These are phyloP conservation scores for Coemansia nantahalensis DNA, from an alignment of 192 early-diverging fungal species.

Conservation along the genomic window DNA sequence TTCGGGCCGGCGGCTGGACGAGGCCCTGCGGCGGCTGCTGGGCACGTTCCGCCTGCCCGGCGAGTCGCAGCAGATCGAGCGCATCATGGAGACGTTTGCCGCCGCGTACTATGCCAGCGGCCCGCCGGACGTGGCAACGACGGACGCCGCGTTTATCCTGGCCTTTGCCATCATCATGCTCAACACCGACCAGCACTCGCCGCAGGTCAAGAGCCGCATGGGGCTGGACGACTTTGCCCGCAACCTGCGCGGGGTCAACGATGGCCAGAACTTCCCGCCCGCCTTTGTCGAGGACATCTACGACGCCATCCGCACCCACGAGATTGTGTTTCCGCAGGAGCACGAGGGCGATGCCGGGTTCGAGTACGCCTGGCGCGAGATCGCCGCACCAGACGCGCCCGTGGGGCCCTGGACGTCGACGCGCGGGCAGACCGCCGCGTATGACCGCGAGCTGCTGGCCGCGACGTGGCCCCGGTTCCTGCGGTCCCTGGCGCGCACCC, in stretches of 20 bases:
- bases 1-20: slow-evolving; percentile 82
- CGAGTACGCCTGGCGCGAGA: slow-evolving; percentile 88
- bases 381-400: slow-evolving; percentile 54
- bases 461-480: slow-evolving; percentile 72
- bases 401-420: slow-evolving; percentile 59
- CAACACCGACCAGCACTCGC: slow-evolving; percentile 98
- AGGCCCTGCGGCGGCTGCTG: slow-evolving; percentile 87
- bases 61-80: slow-evolving; percentile 96
- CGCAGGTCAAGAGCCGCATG: slow-evolving; percentile 88
- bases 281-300: slow-evolving; percentile 85
- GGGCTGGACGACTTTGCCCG: slow-evolving; percentile 82
- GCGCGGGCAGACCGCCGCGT: slow-evolving; percentile 55
- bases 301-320: slow-evolving; percentile 81
- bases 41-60: slow-evolving; percentile 95
- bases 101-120: slow-evolving; percentile 69
- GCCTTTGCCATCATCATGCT: slow-evolving; percentile 95
- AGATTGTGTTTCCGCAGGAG: slow-evolving; percentile 97
- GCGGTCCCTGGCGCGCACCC: slow-evolving; percentile 46
- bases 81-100: slow-evolving; percentile 92
- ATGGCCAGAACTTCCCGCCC: slow-evolving; percentile 72
- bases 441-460: slow-evolving; percentile 79
- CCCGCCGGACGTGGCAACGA: slow-evolving; percentile 63
- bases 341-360: slow-evolving; percentile 93
- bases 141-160: slow-evolving; percentile 83
- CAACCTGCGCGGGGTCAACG: slow-evolving; percentile 88